A percentile compares a stretch with the other conserved stretches of the same genome.
These are phyloP conservation scores for Myxozyma monticola DNA, from an alignment of 805 yeast species.

Conservation along the genomic window DNA sequence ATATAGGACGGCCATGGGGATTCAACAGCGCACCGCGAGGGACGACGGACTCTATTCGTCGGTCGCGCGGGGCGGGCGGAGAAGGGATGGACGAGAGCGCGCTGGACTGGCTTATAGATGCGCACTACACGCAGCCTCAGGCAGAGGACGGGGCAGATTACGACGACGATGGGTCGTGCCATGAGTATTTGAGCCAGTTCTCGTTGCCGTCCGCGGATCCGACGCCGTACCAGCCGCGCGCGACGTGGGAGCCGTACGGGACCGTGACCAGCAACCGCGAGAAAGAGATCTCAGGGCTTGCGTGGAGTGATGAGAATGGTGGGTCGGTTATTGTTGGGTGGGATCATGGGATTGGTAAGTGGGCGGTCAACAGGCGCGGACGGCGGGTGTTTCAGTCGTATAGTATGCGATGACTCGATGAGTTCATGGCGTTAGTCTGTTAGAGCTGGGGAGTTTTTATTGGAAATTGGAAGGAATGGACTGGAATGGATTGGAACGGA, in stretches of 20 bases:
- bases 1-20: background rate
- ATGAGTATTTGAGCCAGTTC: background rate
- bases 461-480: background rate
- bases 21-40: background rate
- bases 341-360: constrained; percentile 64
- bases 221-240: background rate
- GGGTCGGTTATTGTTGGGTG: constrained; percentile 63
- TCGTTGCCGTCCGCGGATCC: background rate
- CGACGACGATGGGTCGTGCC: background rate
- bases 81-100: background rate
- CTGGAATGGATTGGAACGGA: background rate
- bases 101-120: too few relatives aligned
- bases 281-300: constrained; percentile 55
- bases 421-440: background rate
- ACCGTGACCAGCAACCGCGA: constrained; percentile 8
- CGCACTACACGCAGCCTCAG: background rate
- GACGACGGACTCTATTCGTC: background rate
- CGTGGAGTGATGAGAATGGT: constrained; percentile 52
- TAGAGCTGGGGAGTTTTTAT: background rate
- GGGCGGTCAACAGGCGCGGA: constrained; percentile 56
- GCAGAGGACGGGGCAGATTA: background rate
- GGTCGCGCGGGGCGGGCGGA: background rate
- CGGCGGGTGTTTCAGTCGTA: constrained; percentile 26
- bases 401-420: constrained; percentile 17
- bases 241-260: background rate